Percentiles rank a stretch among this genome's conserved stretches.
Evolutionary conservation across 768 basidiomycete genomes (phyloP).

Genomic region (Pulveroboletus ravenelii): DNA sequence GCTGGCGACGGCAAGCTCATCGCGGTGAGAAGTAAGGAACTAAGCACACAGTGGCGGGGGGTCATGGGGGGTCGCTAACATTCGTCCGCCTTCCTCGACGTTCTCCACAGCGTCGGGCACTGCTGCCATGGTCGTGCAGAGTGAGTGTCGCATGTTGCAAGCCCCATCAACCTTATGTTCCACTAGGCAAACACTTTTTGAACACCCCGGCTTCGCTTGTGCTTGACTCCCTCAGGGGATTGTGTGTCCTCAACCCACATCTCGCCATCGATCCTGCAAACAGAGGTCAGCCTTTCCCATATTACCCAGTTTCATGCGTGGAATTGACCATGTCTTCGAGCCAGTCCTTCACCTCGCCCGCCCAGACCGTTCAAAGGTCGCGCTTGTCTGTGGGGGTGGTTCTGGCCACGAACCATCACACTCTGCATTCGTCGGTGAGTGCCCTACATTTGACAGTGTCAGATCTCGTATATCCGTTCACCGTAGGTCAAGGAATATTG

Average conservation of each 20-base stretch:
- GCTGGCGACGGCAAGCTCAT: conserved; percentile 44
- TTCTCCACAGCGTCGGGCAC: background rate
- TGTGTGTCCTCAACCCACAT: conserved; percentile 66
- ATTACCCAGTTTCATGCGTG: background rate
- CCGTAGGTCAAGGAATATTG: conserved; percentile 68
- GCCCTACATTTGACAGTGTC: background rate
- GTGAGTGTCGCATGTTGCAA: background rate
- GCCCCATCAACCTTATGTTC: background rate
- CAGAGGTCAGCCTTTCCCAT: conserved; percentile 48
- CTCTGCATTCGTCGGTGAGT: conserved; percentile 80
- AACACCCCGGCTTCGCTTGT: conserved; percentile 70
- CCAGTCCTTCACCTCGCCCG: conserved; percentile 59
- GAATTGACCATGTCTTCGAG: background rate
- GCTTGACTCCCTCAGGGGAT: conserved; percentile 70
- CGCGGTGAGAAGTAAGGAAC: conserved; percentile 10
- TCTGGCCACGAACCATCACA: conserved; percentile 92
- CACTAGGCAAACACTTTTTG: conserved; percentile 63
- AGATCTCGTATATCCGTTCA: background rate
- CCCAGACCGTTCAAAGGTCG: conserved; percentile 62
- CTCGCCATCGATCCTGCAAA: conserved; percentile 65
- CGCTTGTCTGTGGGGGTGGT: conserved; percentile 79
- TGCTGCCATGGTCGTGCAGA: background rate
- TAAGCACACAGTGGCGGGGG: background rate
- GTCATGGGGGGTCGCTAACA: conserved; percentile 10
- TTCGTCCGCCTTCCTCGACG: background rate